Evolutionary conservation across 352 stramenopile genomes (phyloP).

Genomic region (Pythium brachiatum): DNA sequence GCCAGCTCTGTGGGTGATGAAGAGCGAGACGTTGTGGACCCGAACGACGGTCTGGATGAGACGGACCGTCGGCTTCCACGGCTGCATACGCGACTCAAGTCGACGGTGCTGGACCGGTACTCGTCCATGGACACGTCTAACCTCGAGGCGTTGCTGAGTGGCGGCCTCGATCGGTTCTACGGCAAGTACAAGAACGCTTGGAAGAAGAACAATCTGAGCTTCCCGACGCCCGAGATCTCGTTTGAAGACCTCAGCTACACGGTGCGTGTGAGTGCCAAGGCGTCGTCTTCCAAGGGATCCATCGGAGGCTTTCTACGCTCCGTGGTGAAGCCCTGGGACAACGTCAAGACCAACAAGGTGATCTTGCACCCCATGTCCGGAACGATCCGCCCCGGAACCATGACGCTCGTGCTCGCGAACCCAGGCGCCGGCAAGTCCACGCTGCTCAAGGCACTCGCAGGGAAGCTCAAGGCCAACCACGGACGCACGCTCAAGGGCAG

Average conservation of each 20-base stretch:
- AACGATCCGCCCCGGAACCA: constrained; percentile 54
- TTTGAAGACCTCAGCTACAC: constrained; percentile 57
- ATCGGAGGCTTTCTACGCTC: constrained; percentile 20
- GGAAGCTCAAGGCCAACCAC: constrained; percentile 42
- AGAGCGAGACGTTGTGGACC: background rate
- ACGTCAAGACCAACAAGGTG: constrained; percentile 32
- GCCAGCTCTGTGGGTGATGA: constrained; percentile 17
- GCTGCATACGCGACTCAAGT: constrained; percentile 20
- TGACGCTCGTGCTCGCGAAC: constrained; percentile 65
- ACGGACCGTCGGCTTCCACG: constrained; percentile 1
- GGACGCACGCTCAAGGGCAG: constrained; percentile 33
- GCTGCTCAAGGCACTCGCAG: constrained; percentile 55
- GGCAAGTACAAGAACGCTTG: constrained; percentile 40
- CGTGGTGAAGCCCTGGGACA: constrained; percentile 29
- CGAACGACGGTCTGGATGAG: constrained; percentile 1
- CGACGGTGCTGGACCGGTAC: constrained; percentile 27
- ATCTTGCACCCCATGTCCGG: constrained; percentile 68
- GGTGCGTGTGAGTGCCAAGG: constrained; percentile 30
- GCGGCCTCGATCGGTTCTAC: constrained; percentile 54
- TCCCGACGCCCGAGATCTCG: constrained; percentile 53
- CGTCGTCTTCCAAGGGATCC: constrained; percentile 15
- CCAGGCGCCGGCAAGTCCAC: constrained; percentile 64
- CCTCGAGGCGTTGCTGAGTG: constrained; percentile 52
- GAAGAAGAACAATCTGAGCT: constrained; percentile 49
- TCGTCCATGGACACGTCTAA: constrained; percentile 45